Evolutionary conservation across 805 yeast species (phyloP).

Genomic region (Saccharomycopsis olivae): DNA sequence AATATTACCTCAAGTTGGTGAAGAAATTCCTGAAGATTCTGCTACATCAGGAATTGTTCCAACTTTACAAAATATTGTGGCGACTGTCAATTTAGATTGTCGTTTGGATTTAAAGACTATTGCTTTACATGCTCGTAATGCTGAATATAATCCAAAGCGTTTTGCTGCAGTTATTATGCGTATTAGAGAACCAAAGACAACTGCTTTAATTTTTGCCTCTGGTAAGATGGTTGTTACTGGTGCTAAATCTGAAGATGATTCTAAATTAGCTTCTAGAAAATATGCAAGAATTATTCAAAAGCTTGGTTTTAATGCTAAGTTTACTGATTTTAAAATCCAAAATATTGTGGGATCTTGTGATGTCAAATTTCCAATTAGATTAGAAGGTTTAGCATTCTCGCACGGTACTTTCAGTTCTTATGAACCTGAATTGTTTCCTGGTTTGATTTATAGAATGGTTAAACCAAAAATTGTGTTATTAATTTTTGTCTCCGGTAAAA

Average conservation of each 20-base stretch:
- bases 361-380: conserved; percentile 92
- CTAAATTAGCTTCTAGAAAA: conserved; percentile 95
- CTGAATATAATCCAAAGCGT: conserved; percentile 97
- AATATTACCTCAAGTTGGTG: background rate
- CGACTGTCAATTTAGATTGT: conserved; percentile 94
- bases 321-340: conserved; percentile 95
- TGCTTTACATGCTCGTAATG: conserved; percentile 97
- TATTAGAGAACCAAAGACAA: conserved; percentile 96
- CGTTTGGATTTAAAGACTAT: conserved; percentile 92
- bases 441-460: conserved; percentile 98
- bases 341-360: conserved; percentile 98
- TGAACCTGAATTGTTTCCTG: conserved; percentile 97
- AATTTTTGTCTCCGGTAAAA: conserved; percentile 94
- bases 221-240: conserved; percentile 99
- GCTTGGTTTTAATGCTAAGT: conserved; percentile 94
- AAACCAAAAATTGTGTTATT: conserved; percentile 94
- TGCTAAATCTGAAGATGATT: conserved; percentile 97
- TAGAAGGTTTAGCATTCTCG: conserved; percentile 94
- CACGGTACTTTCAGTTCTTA: conserved; percentile 98
- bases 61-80: conserved; percentile 87
- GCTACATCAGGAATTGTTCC: conserved; percentile 95
- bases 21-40: conserved; percentile 32
- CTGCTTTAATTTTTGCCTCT: conserved; percentile 94
- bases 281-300: conserved; percentile 97
- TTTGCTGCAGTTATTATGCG: conserved; percentile 99